These are phyloP conservation scores for Nepenthes gracilis DNA, from an alignment of 148 eudicot genomes.

Conservation along the genomic window DNA sequence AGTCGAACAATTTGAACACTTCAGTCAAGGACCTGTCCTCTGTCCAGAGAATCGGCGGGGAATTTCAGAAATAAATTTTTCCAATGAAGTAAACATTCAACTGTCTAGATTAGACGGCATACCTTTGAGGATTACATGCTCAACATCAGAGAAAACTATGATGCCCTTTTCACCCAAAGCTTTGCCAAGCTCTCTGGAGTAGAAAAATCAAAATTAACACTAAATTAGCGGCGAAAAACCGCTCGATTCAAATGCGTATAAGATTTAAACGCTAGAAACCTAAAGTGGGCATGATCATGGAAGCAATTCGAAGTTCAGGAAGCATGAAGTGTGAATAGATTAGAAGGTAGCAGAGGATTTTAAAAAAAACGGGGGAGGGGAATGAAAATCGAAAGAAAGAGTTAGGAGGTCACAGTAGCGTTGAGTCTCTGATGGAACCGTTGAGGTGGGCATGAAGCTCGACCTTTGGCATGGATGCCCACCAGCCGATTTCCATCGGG, in stretches of 20 bases:
- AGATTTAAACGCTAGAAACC: no score
- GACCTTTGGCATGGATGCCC: constrained; percentile 62
- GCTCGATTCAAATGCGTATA: no score
- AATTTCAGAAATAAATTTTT: not conserved
- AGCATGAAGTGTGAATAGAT: no score
- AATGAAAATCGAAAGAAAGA: not conserved
- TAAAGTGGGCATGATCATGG: no score
- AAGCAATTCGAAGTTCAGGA: no score
- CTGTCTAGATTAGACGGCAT: constrained; percentile 8
- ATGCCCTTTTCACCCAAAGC: constrained; percentile 70
- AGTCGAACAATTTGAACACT: constrained; percentile 92
- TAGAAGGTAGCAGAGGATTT: not conserved
- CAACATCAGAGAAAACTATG: constrained; percentile 67
- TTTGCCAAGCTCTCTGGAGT: constrained; percentile 74
- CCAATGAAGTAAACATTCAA: not conserved
- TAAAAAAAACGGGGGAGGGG: not conserved
- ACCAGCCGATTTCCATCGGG: constrained; percentile 34
- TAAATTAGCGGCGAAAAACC: not conserved
- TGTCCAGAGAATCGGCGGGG: constrained; percentile 9
- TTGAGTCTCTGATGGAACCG: constrained; percentile 80
- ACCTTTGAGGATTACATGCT: constrained; percentile 73
- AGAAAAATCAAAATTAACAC: not conserved
- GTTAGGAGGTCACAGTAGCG: constrained; percentile 44
- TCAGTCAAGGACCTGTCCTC: constrained; percentile 73
- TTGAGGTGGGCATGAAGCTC: constrained; percentile 96